Base-by-base conservation (phyloP, 495 filamentous ascomycete species). In the Penicillium diatomitis region DNA sequence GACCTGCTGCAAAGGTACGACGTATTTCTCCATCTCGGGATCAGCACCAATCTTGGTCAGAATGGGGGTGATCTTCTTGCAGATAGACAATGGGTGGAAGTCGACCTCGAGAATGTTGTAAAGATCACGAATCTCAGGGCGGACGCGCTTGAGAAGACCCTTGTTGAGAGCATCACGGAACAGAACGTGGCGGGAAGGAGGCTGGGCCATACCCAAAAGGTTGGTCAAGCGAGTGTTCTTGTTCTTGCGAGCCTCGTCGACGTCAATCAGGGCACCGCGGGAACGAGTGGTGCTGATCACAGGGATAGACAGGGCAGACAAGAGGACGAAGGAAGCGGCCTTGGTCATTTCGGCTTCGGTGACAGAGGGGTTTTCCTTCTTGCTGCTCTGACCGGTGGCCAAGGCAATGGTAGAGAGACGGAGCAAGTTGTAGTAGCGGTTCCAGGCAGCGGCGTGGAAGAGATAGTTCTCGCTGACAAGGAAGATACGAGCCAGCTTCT, bases 101-200 rank as follows among this genome's bases (percentile, higher is more conserved):
- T 98, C 91, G 47, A 96, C 90, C 72, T 98, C 92, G 30, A 98
- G 82, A 62, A 98, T 98, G 68, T 91, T 90, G 79, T 96, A 98
- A 29, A 98, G 79, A 28, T 96, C 87, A 28, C 89, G 86, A 61
- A 97, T 98, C 70, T 97, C 90, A 20, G 91, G 85, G 42, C 86
- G 84, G 45, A 86, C 90, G 56, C 89, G 87, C 70, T 88, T 89
- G 47, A 98, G 77, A 28, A 97, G 81, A 49, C 90, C 84, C 74
- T 96, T 96, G 74, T 86, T 91, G 55, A 96, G 74, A 35, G 88
- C 88, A 77, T 98, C 92, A 49, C 90, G 89, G 81, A 97, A 97
- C 6, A 98, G 73, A 32, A 85, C 84, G 51, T 87, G 84, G 68
- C 92, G 90, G 41, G 88, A 91, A 12, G 92, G 92, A 38, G 90